Percentiles rank a stretch among this genome's conserved stretches.
phyloP scores from a whole-genome alignment of 2,329 filamentous ascomycete species.

The Canariomyces notabilis region DNA sequence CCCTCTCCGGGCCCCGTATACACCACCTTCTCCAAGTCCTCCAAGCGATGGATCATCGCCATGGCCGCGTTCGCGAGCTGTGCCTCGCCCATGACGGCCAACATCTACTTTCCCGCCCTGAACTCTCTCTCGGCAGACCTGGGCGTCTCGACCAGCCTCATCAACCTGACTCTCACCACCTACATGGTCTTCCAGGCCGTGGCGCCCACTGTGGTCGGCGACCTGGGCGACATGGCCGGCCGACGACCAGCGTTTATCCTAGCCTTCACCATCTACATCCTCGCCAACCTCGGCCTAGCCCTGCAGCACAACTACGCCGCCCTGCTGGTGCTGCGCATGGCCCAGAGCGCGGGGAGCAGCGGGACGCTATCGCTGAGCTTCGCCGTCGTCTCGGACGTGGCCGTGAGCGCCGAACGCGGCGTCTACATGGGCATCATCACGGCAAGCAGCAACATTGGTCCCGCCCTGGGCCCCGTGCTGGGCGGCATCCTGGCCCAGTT shows the following conservation, averaged over 20 bases:
- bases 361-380: slow-evolving; percentile 66
- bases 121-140: slow-evolving; percentile 36
- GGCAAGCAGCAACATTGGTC: slow-evolving; percentile 52
- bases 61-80: slow-evolving; percentile 51
- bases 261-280: slow-evolving; percentile 51
- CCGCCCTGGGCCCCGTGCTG: slow-evolving; percentile 53
- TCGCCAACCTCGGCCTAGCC: slow-evolving; percentile 55
- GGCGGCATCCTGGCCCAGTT: slow-evolving; percentile 60
- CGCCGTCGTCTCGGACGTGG: slow-evolving; percentile 68
- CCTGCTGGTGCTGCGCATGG: slow-evolving; percentile 54
- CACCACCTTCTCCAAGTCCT: slow-evolving; percentile 35
- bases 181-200: slow-evolving; percentile 62
- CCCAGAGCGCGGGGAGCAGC: slow-evolving; percentile 61
- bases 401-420: slow-evolving; percentile 64
- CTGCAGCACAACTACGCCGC: slow-evolving; percentile 54
- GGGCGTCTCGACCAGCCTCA: slow-evolving; percentile 34
- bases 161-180: slow-evolving; percentile 51
- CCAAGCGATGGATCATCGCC: slow-evolving; percentile 47
- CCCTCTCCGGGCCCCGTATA: slow-evolving; percentile 41
- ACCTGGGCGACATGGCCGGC: slow-evolving; percentile 56
- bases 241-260: slow-evolving; percentile 58
- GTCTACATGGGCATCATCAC: slow-evolving; percentile 67
- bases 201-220: slow-evolving; percentile 56
- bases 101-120: slow-evolving; percentile 49
- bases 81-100: slow-evolving; percentile 55